These are phyloP conservation scores for Eucalyptus globulus DNA, from an alignment of 345 rosid genomes.

Conservation along the genomic window DNA sequence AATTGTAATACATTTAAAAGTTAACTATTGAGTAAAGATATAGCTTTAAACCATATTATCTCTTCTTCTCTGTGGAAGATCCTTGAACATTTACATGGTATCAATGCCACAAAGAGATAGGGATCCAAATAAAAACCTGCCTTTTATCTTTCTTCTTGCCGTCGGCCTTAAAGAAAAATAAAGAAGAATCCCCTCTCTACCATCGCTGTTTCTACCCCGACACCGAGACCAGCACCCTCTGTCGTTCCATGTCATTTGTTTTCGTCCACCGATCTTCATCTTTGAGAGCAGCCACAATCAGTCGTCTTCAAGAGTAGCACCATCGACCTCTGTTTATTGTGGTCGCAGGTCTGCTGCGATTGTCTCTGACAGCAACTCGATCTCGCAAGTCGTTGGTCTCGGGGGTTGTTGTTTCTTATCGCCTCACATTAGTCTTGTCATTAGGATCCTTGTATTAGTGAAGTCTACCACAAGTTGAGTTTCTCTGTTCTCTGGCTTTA, in stretches of 20 bases:
- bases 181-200: not conserved
- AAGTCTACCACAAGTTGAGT: not conserved
- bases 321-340: not conserved
- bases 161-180: not conserved
- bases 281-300: not conserved
- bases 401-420: not conserved
- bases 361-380: not conserved
- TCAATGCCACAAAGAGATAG: not conserved
- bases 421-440: not conserved
- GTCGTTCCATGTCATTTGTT: not conserved
- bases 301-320: not conserved
- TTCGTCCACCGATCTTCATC: not conserved
- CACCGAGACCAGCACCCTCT: not conserved
- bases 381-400: not conserved
- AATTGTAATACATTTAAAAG: not conserved
- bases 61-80: not conserved
- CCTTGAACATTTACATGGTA: not conserved
- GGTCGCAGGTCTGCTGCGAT: not conserved
- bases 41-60: not conserved
- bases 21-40: not conserved
- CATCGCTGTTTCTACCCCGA: not conserved
- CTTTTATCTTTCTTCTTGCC: not conserved
- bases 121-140: not conserved
- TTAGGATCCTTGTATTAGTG: not conserved
- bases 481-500: not conserved